Conservation (phyloP, 139 green algal genomes). For the Tetraselmis striata region DNA sequence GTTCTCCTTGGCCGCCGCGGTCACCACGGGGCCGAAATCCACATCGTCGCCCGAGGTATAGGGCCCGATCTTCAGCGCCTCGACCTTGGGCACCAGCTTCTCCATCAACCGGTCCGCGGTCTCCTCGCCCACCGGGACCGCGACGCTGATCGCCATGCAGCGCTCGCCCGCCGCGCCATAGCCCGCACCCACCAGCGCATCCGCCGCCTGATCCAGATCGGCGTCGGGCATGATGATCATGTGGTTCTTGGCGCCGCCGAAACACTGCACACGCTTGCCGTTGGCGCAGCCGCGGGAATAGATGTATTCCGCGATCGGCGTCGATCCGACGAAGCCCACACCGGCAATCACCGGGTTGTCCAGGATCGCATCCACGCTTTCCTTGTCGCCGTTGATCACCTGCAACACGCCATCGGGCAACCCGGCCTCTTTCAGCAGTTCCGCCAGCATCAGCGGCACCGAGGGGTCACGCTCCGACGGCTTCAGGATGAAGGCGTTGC, state of each 20-base stretch:
- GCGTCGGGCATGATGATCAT: neutral
- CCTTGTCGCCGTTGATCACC: constrained; percentile 36
- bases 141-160: too few species aligned
- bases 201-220: too few species aligned
- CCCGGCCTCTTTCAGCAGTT: constrained; percentile 39
- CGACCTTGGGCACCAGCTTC: too few species aligned
- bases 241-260: constrained; percentile 13
- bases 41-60: too few species aligned
- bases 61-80: too few species aligned
- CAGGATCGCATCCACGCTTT: constrained; percentile 39
- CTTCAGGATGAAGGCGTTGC: constrained; percentile 47
- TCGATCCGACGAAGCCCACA: constrained; percentile 41
- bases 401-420: constrained; percentile 43
- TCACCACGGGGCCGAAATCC: constrained; percentile 10
- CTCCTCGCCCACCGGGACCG: too few species aligned
- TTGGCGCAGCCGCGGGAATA: constrained; percentile 6
- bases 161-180: too few species aligned
- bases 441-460: constrained; percentile 35
- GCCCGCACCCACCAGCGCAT: too few species aligned
- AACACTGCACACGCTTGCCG: constrained; percentile 20
- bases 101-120: too few species aligned
- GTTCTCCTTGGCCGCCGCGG: neutral
- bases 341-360: constrained; percentile 41
- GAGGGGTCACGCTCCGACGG: constrained; percentile 41
- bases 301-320: constrained; percentile 2